Conservation (phyloP, 306 rosid species). For the Fragaria ananassa region DNA sequence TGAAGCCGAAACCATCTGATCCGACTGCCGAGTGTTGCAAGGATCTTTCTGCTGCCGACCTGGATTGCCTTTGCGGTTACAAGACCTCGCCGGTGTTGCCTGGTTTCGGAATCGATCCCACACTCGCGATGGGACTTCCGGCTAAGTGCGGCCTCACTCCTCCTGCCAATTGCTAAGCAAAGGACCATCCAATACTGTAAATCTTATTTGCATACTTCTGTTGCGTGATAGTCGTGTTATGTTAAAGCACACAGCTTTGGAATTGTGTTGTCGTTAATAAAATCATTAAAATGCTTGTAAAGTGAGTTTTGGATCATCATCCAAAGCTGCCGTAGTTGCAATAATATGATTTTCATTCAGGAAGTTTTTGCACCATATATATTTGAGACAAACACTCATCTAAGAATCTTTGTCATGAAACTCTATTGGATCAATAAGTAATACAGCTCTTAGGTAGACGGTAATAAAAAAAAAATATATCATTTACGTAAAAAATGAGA, state of each 20-base stretch:
- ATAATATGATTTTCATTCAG: no score
- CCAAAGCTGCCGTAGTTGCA: neutral
- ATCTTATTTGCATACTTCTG: neutral
- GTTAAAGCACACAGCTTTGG: neutral
- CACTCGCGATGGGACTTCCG: conserved; percentile 61
- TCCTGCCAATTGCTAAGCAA: conserved; percentile 42
- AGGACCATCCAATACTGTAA: neutral
- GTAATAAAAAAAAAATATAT: no score
- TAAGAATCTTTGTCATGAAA: no score
- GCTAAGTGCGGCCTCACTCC: conserved; percentile 61
- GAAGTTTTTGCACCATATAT: no score
- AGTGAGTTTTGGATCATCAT: neutral
- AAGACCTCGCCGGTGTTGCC: conserved; percentile 46
- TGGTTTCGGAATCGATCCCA: conserved; percentile 47
- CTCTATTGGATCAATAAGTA: no score
- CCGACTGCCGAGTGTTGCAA: conserved; percentile 39
- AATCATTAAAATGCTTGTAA: neutral
- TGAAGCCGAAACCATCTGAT: conserved; percentile 39
- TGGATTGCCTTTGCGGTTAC: conserved; percentile 62
- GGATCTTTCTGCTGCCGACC: conserved; percentile 48
- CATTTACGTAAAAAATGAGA: no score
- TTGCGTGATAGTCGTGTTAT: neutral
- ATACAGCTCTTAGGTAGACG: no score
- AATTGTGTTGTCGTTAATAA: neutral
- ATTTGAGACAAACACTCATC: no score